Conservation (phyloP, 2,329 filamentous ascomycete genomes). For the Ascochyta koolunga region DNA sequence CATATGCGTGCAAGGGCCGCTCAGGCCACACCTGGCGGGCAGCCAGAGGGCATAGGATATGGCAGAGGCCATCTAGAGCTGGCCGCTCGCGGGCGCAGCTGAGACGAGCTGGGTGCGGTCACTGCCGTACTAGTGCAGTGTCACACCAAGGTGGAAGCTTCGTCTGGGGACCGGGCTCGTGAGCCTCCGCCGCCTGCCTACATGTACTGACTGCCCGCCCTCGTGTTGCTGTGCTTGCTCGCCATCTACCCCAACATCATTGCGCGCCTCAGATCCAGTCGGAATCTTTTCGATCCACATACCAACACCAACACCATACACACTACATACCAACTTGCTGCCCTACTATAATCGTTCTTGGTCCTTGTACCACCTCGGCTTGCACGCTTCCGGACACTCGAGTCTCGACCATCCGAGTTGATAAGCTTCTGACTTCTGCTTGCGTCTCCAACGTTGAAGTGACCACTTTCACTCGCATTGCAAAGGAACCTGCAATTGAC, state of each 20-base stretch:
- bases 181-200: constrained; percentile 5
- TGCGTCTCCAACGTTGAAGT: too few relatives aligned
- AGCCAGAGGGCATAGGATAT: background rate
- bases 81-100: constrained; percentile 11
- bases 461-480: background rate
- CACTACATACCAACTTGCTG: background rate
- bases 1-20: background rate
- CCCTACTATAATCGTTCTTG: background rate
- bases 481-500: background rate
- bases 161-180: constrained; percentile 15
- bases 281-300: background rate
- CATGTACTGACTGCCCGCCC: constrained; percentile 14
- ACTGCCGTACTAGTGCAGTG: constrained; percentile 15
- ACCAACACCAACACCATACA: background rate
- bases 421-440: background rate
- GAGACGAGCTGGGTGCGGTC: constrained; percentile 12
- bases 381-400: constrained; percentile 2
- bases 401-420: background rate
- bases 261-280: background rate
- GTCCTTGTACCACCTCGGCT: background rate
- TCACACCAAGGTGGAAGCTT: constrained; percentile 20
- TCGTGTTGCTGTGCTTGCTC: constrained; percentile 5
- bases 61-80: constrained; percentile 11
- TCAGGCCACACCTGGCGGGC: constrained; percentile 3
- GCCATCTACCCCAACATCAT: constrained; percentile 1